Evolutionary conservation across 1,284 basidiomycete species (phyloP).

Genomic region (Afroboletus lepidellus): DNA sequence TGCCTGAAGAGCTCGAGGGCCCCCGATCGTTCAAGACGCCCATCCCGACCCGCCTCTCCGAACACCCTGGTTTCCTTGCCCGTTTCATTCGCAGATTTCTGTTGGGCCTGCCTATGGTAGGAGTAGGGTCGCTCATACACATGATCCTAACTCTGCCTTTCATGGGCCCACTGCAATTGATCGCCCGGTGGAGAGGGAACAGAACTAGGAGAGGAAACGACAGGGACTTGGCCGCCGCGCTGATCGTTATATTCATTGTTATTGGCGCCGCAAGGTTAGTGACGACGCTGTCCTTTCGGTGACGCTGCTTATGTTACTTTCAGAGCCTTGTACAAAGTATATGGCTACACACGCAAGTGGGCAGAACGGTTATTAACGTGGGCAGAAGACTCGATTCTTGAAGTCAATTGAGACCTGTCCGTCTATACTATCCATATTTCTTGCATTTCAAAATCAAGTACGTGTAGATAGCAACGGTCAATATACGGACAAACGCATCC

Average conservation of each 20-base stretch:
- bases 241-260: conserved; percentile 62
- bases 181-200: conserved; percentile 61
- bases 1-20: conserved; percentile 41
- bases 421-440: neutral
- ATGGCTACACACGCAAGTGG: conserved; percentile 56
- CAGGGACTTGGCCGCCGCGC: conserved; percentile 60
- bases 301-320: conserved; percentile 15
- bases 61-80: conserved; percentile 43
- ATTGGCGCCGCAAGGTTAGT: conserved; percentile 63
- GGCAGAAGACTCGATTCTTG: conserved; percentile 76
- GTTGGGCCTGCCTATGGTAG: conserved; percentile 72
- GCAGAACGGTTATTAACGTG: conserved; percentile 62
- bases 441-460: conserved; percentile 12
- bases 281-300: neutral
- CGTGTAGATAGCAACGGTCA: conserved; percentile 17
- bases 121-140: conserved; percentile 72
- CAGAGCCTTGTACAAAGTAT: conserved; percentile 71
- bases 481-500: conserved; percentile 1
- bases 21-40: conserved; percentile 11
- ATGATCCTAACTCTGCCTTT: conserved; percentile 62
- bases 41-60: conserved; percentile 9
- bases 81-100: conserved; percentile 65
- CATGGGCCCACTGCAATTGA: conserved; percentile 61
- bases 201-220: conserved; percentile 50
- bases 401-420: conserved; percentile 50